Conservation (phyloP, 2,329 filamentous ascomycete species). For the Sporothrix inflata region DNA sequence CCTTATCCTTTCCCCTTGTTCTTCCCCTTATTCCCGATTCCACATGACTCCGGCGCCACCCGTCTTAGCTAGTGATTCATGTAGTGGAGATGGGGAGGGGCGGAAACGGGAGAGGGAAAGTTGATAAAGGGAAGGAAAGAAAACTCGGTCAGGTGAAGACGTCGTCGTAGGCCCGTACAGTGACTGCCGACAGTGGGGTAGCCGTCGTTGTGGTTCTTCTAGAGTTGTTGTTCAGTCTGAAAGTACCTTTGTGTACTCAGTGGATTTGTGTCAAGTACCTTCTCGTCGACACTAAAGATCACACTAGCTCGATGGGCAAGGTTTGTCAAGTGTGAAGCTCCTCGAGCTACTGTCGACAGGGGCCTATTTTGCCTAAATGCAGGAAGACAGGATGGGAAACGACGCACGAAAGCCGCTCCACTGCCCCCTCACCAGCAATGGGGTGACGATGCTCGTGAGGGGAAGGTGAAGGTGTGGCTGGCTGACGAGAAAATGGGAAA, state of each 20-base stretch:
- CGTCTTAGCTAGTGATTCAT: background rate
- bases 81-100: background rate
- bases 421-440: background rate
- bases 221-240: no score
- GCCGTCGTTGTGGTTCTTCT: background rate
- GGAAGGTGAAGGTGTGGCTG: background rate
- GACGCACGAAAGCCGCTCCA: background rate
- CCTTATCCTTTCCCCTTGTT: background rate
- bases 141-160: no score
- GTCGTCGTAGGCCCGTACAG: no score
- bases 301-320: background rate
- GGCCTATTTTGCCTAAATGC: constrained; percentile 15
- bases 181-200: background rate
- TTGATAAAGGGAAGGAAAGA: no score
- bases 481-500: no score
- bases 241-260: background rate
- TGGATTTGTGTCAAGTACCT: background rate
- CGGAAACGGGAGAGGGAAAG: no score
- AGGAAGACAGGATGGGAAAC: background rate
- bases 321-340: background rate
- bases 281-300: background rate
- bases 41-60: background rate
- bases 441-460: background rate
- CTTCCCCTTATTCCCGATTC: background rate
- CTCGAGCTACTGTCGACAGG: background rate